Percentiles rank a stretch among this genome's conserved stretches.
phyloP scores from a whole-genome alignment of 352 stramenopile genomes.

The Pythium periplocum region DNA sequence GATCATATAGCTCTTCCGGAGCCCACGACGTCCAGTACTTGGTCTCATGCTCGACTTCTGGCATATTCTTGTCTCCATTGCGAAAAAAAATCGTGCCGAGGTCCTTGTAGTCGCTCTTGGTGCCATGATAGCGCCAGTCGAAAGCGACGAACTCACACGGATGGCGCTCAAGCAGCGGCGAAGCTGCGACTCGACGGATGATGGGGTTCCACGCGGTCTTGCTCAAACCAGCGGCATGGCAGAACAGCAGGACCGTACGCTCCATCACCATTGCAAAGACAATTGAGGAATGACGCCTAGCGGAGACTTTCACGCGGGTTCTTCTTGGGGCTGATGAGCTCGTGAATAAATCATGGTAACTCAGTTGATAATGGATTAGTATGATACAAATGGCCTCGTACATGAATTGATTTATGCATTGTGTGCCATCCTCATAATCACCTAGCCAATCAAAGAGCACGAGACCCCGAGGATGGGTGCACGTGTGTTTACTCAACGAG shows the following conservation, averaged over 20 bases:
- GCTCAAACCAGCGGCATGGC: conserved; percentile 36
- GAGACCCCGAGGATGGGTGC: too few relatives aligned
- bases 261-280: too few relatives aligned
- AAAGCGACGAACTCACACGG: conserved; percentile 22
- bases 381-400: too few relatives aligned
- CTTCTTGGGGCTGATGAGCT: too few relatives aligned
- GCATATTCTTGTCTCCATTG: conserved; percentile 12
- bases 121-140: conserved; percentile 36
- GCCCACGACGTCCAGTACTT: conserved; percentile 9
- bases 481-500: too few relatives aligned
- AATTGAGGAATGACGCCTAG: too few relatives aligned
- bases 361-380: too few relatives aligned
- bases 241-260: conserved; percentile 30
- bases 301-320: too few relatives aligned
- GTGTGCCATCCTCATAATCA: too few relatives aligned
- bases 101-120: conserved; percentile 24
- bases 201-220: conserved; percentile 41
- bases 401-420: too few relatives aligned
- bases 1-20: conserved; percentile 1
- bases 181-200: conserved; percentile 21
- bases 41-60: conserved; percentile 25
- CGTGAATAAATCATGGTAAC: too few relatives aligned
- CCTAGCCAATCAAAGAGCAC: too few relatives aligned
- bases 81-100: conserved; percentile 12
- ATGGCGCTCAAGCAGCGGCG: conserved; percentile 19